Conservation (phyloP, 306 rosid species). For the Astragalus membranaceus region DNA sequence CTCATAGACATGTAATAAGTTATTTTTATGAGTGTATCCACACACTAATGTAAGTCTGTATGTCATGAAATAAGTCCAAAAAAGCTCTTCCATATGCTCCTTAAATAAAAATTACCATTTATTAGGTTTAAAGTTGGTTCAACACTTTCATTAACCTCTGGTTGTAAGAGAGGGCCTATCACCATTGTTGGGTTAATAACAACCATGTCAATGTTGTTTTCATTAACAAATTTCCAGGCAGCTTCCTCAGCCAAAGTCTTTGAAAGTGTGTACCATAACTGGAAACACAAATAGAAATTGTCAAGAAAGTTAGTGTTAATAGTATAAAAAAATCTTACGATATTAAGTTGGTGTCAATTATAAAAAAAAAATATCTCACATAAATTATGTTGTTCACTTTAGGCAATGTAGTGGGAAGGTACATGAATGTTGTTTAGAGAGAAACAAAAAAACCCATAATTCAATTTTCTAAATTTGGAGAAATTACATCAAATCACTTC, state of each 20-base stretch:
- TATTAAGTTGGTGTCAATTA: no score
- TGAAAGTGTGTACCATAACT: slow-evolving; percentile 72
- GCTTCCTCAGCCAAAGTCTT: slow-evolving; percentile 87
- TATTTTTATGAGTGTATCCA: no score
- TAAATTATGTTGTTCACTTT: not conserved
- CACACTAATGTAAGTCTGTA: no score
- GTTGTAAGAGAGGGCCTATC: slow-evolving; percentile 74
- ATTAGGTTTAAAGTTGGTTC: slow-evolving; percentile 39
- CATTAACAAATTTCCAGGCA: slow-evolving; percentile 79
- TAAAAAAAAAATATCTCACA: no score
- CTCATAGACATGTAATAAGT: no score
- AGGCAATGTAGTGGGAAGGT: not conserved
- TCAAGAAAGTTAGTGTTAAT: not conserved
- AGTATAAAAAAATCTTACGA: not conserved
- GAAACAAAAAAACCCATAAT: not conserved
- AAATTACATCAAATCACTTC: not conserved
- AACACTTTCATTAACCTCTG: slow-evolving; percentile 62
- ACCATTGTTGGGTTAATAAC: slow-evolving; percentile 65
- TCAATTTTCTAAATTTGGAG: not conserved
- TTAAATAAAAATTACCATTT: slow-evolving; percentile 39
- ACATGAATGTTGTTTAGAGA: not conserved
- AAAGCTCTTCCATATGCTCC: not conserved
- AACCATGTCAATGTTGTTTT: slow-evolving; percentile 72
- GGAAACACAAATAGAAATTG: slow-evolving; percentile 9
- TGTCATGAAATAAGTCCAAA: not conserved